Conservation (phyloP, 768 basidiomycete species). For the Termitomyces sp. region DNA sequence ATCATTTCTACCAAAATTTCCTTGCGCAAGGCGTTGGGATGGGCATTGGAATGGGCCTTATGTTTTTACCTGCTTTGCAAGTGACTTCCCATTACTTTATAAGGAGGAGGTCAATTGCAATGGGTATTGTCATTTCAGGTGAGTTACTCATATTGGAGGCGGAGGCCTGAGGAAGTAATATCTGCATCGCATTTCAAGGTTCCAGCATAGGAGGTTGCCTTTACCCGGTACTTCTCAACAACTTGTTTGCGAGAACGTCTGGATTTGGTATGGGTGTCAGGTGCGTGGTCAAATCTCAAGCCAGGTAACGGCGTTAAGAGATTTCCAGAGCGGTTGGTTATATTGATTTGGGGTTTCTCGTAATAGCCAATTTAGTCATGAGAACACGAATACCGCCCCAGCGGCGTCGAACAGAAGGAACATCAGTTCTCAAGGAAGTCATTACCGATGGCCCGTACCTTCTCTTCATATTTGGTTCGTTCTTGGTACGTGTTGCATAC, state of each 20-base stretch:
- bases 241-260: conserved; percentile 28
- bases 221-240: conserved; percentile 48
- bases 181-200: conserved; percentile 17
- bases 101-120: conserved; percentile 40
- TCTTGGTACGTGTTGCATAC: conserved; percentile 20
- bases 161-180: not conserved
- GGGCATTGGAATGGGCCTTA: conserved; percentile 50
- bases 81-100: conserved; percentile 52
- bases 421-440: conserved; percentile 25
- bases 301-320: conserved; percentile 14
- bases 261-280: conserved; percentile 40
- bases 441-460: conserved; percentile 36
- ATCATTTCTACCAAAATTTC: conserved; percentile 46
- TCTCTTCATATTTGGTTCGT: conserved; percentile 34
- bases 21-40: conserved; percentile 51
- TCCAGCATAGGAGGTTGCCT: conserved; percentile 44
- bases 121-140: conserved; percentile 51
- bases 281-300: conserved; percentile 19
- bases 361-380: conserved; percentile 38
- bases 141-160: conserved; percentile 2
- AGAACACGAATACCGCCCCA: conserved; percentile 31
- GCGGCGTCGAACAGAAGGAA: conserved; percentile 12
- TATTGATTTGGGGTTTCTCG: conserved; percentile 37
- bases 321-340: conserved; percentile 35
- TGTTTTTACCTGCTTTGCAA: conserved; percentile 47